Evolutionary conservation across 2,329 filamentous ascomycete species (phyloP), one percentile per base, ranked within the genome.

Genomic region (Thielaviopsis punctulata): DNA sequence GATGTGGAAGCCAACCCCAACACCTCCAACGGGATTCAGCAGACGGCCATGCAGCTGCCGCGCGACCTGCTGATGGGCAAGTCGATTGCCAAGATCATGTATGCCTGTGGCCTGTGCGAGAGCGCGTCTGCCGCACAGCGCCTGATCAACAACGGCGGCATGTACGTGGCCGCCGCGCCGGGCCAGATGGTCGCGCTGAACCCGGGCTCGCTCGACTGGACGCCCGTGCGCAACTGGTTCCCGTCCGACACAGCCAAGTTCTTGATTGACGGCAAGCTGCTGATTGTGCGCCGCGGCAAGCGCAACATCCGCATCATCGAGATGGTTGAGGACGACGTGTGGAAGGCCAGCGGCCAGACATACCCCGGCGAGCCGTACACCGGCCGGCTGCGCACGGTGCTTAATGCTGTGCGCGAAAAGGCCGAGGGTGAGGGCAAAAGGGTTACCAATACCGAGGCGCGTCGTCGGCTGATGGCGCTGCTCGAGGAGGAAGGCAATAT

Each of bases 261-360:
- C 59, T 66, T 83, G 52, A 73, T 86, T 18, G 75, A 80, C 56
- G 75, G 63, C 53, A 69, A 72, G 57, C 58, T 81, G 46, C 66
- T 82, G 56, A 72, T 82, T 58, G 66, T 82, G 51, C 75, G 79
- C 57, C 77, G 73, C 60, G 78, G 78, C 57, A 81, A 80, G 66
- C 73, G 79, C 64, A 78, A 80, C 56, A 63, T 82, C 45, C 73
- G 77, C 45, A 71, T 81, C 57, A 68, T 82, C 49, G 69, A 80
- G 63, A 68, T 82, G 56, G 66, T 82, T 25, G 66, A 64, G 56
- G 75, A 82, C 59, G 67, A 75, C 46, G 71, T 72, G 55, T 80
- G 73, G 69, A 59, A 63, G 43, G 60, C 58, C 4, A 71, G 67
- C 52, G 76, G 76, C 24, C 53, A 66, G 56, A 64, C 64, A 18